phyloP scores from a whole-genome alignment of 768 basidiomycete species.

The Lactarius evosmus region DNA sequence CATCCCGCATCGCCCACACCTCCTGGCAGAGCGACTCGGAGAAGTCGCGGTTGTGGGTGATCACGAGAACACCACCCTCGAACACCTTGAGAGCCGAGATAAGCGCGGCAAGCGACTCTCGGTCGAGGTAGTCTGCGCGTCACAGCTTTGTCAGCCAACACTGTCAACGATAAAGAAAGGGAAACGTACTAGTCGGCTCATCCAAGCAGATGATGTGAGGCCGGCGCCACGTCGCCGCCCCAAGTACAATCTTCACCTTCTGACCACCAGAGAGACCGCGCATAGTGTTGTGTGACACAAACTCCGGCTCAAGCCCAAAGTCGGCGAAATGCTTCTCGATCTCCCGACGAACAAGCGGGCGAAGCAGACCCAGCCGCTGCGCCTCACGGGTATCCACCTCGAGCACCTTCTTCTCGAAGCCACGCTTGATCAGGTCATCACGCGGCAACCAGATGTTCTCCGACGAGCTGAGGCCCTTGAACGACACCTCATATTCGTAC shows the following conservation, averaged over 20 bases:
- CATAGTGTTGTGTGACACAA: conserved; percentile 99
- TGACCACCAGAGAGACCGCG: conserved; percentile 97
- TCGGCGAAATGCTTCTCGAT: conserved; percentile 99
- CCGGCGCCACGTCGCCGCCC: conserved; percentile 98
- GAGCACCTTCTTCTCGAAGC: conserved; percentile 98
- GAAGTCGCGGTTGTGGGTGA: conserved; percentile 98
- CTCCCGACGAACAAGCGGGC: conserved; percentile 96
- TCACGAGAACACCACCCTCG: conserved; percentile 97
- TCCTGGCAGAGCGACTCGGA: conserved; percentile 97
- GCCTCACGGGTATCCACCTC: conserved; percentile 98
- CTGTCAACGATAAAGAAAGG: neutral
- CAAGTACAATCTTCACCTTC: conserved; percentile 99
- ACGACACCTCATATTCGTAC: conserved; percentile 96
- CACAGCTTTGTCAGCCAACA: conserved; percentile 20
- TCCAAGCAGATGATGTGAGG: conserved; percentile 97
- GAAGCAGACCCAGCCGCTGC: conserved; percentile 90
- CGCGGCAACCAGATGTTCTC: conserved; percentile 98
- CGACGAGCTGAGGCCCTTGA: conserved; percentile 92
- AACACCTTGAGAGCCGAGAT: conserved; percentile 98
- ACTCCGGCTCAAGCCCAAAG: conserved; percentile 98
- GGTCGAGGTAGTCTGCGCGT: conserved; percentile 90
- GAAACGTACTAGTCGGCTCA: conserved; percentile 81
- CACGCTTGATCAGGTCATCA: conserved; percentile 96
- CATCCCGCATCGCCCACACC: conserved; percentile 99
- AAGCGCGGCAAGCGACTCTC: conserved; percentile 97